Evolutionary conservation across 2,329 filamentous ascomycete species (phyloP), one percentile per base, ranked within the genome.

Genomic region (Clonostachys solani): DNA sequence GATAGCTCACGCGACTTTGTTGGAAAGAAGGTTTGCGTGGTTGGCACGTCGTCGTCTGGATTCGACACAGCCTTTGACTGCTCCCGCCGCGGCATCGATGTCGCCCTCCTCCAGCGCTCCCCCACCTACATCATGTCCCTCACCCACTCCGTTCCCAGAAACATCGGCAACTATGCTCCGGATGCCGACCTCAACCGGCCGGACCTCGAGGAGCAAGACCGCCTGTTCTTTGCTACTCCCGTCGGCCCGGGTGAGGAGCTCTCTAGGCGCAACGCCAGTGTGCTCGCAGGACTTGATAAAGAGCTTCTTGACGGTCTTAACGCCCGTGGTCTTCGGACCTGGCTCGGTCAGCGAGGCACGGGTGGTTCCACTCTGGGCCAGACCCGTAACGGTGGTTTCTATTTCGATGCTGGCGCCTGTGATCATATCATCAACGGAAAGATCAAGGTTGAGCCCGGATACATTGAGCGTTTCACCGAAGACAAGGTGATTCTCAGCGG

Each of bases 41-140:
- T 89, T 0, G 86, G 85, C 2, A 82, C 79, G 2, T 86, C 83
- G 60, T 88, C 87, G 61, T 86, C 81, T 0, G 81, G 73, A 7
- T 82, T 86, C 54, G 85, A 88, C 52, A 87, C 87, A 47, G 78
- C 81, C 1, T 83, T 87, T 47, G 81, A 87, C 51, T 87, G 75
- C 55, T 73, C 77, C 36, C 82, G 87, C 54, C 80, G 81, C 43
- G 86, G 85, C 0, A 83, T 83, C 50, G 69, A 80, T 4, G 78
- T 87, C 2, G 89, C 85, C 0, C 83, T 89, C 61, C 73, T 89
- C 0, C 86, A 89, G 62, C 76, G 86, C 4, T 63, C 60, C 5
- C 58, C 60, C 3, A 63, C 62, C 5, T 62, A 63, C 33, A 51
- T 65, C 43, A 63, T 65, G 58, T 65, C 62, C 12, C 47, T 58